Percentiles rank a stretch among this genome's conserved stretches.
phyloP scores from a whole-genome alignment of 371 early-diverging fungal species.

The Mucor indicus region DNA sequence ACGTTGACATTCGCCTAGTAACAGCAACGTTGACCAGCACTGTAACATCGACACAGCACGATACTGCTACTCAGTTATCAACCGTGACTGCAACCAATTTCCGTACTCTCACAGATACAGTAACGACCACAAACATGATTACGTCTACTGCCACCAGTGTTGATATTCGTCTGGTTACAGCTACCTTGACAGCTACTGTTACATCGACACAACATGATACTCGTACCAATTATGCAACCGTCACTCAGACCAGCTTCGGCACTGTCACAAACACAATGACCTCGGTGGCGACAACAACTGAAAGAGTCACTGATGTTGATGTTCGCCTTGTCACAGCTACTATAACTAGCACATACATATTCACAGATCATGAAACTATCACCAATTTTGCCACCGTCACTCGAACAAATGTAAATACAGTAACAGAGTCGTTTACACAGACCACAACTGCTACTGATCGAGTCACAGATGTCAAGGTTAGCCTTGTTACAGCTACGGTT shows the following conservation, averaged over 20 bases:
- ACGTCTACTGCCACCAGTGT: too few relatives aligned
- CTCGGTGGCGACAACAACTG: neutral
- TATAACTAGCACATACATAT: neutral
- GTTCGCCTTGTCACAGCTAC: conserved; percentile 1
- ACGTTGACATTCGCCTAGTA: too few relatives aligned
- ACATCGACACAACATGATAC: too few relatives aligned
- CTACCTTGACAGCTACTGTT: too few relatives aligned
- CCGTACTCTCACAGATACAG: too few relatives aligned
- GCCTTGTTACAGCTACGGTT: neutral
- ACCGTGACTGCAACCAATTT: too few relatives aligned
- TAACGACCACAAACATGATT: too few relatives aligned
- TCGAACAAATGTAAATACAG: neutral
- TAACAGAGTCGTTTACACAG: neutral
- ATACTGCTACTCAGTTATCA: too few relatives aligned
- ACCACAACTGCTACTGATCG: neutral
- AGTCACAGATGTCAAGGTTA: neutral
- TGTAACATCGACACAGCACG: too few relatives aligned
- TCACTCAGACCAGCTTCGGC: neutral
- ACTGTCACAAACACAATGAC: neutral
- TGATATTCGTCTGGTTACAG: too few relatives aligned
- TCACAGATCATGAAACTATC: neutral
- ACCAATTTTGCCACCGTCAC: neutral
- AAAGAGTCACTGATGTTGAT: conserved; percentile 1
- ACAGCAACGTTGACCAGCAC: too few relatives aligned
- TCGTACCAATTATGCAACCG: too few relatives aligned